Conservation (phyloP, 257 asterid species). For the Ballota nigra region DNA sequence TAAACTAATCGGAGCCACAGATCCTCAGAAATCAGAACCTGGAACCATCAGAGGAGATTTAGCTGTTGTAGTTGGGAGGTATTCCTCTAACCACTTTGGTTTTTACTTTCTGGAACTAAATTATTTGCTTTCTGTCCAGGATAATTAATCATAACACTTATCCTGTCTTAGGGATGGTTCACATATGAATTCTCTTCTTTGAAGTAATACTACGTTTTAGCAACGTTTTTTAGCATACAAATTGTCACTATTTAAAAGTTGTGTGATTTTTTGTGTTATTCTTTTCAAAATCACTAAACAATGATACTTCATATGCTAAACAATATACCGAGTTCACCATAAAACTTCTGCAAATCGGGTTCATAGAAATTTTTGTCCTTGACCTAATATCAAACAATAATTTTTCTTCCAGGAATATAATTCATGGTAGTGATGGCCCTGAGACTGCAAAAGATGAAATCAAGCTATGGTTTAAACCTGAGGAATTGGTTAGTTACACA, state of each 20-base stretch:
- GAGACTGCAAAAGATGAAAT: constrained; percentile 99
- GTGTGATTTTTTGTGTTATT: too few species aligned
- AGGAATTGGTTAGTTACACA: constrained; percentile 79
- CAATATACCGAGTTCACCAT: too few species aligned
- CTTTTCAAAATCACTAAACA: too few species aligned
- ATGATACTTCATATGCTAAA: too few species aligned
- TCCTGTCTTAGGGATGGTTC: too few species aligned
- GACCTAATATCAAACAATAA: constrained; percentile 17
- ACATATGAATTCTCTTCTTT: too few species aligned
- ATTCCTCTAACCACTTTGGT: neutral
- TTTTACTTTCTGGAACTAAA: too few species aligned
- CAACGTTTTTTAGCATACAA: too few species aligned
- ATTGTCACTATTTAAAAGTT: too few species aligned
- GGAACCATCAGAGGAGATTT: constrained; percentile 99
- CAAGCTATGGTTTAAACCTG: constrained; percentile 91
- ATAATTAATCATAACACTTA: neutral
- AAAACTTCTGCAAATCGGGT: too few species aligned
- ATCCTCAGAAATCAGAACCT: constrained; percentile 99
- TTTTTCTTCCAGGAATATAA: constrained; percentile 65
- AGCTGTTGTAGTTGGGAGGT: constrained; percentile 98
- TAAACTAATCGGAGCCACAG: constrained; percentile 96
- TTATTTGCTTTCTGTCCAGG: neutral
- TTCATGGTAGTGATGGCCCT: constrained; percentile 98
- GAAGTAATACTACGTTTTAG: too few species aligned
- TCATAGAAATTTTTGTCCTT: too few species aligned